Conservation (phyloP, 2,329 filamentous ascomycete genomes). For the Penicillium rolfsii region DNA sequence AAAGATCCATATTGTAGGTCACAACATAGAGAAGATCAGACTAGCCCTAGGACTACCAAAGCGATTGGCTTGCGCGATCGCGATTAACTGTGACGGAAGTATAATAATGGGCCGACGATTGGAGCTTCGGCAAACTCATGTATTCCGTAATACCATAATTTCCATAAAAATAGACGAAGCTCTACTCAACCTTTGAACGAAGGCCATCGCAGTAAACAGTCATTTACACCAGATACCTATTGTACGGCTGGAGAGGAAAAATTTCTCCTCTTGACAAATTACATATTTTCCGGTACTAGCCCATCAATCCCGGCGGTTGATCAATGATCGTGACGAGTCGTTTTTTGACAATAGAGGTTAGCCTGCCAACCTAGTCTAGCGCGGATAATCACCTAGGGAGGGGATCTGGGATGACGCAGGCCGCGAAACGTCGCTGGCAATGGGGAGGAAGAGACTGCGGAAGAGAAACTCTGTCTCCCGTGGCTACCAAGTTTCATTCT, state of each 20-base stretch:
- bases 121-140: neutral
- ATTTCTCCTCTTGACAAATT: neutral
- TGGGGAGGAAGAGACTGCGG: neutral
- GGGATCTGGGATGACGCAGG: constrained; percentile 2
- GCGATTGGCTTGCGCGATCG: constrained; percentile 4
- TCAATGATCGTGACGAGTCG: neutral
- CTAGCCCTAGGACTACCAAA: neutral
- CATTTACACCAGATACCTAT: neutral
- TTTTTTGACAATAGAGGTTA: neutral
- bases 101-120: neutral
- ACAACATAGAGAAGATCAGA: neutral
- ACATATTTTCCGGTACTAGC: neutral
- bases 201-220: neutral
- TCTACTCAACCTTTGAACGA: neutral
- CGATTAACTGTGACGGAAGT: neutral
- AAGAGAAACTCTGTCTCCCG: neutral
- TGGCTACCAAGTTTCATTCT: neutral
- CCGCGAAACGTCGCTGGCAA: neutral
- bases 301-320: neutral
- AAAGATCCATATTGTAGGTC: neutral
- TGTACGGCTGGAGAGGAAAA: neutral
- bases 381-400: constrained; percentile 5
- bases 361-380: neutral
- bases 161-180: neutral
- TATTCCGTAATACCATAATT: neutral